Evolutionary conservation across 2,329 filamentous ascomycete species (phyloP).

Genomic region (Xylariales sp.): DNA sequence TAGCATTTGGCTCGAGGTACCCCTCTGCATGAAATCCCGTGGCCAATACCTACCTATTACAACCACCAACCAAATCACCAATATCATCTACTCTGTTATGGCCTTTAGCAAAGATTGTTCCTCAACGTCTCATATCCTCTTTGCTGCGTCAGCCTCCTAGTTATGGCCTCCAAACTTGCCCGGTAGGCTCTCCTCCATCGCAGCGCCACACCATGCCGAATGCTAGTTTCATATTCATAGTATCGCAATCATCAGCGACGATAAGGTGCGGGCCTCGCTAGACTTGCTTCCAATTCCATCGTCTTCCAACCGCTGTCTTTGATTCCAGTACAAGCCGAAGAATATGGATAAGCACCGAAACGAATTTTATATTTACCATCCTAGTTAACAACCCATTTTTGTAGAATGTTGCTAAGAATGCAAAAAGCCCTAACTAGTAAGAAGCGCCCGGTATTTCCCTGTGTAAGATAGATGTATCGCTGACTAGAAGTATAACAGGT

Average conservation of each 20-base stretch:
- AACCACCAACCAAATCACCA: conserved; percentile 12
- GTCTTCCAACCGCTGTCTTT: conserved; percentile 14
- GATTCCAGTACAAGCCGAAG: conserved; percentile 84
- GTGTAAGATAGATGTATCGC: conserved; percentile 9
- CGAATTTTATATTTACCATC: background rate
- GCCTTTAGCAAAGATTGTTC: conserved; percentile 14
- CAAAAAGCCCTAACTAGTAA: conserved; percentile 84
- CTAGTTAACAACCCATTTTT: conserved; percentile 28
- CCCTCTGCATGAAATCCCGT: conserved; percentile 37
- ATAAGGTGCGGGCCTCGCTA: conserved; percentile 76
- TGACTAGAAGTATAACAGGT: conserved; percentile 67
- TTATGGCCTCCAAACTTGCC: conserved; percentile 93
- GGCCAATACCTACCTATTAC: background rate
- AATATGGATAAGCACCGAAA: conserved; percentile 56
- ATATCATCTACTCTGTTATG: conserved; percentile 8
- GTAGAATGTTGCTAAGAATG: conserved; percentile 99
- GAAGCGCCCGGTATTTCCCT: background rate
- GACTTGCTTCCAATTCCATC: background rate
- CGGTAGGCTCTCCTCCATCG: conserved; percentile 69
- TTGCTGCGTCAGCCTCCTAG: conserved; percentile 18
- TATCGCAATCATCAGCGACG: conserved; percentile 98
- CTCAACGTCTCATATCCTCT: conserved; percentile 11
- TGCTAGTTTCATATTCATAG: conserved; percentile 59
- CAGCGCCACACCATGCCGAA: background rate
- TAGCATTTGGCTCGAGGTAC: conserved; percentile 28